These are phyloP conservation scores for Fraxinus ornus DNA, from an alignment of 305 asterid species.

Conservation along the genomic window DNA sequence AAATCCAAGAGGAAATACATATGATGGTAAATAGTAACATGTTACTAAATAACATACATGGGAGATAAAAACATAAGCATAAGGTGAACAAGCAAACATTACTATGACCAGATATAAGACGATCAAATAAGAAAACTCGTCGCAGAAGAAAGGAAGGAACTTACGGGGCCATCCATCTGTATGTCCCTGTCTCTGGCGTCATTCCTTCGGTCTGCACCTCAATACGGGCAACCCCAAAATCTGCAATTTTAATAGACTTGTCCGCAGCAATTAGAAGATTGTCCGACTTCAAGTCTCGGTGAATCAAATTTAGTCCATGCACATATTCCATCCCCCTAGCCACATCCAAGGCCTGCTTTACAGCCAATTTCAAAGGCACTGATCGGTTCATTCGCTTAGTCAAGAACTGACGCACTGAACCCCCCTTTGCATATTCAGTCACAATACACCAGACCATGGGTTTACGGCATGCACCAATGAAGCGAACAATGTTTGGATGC, in stretches of 20 bases:
- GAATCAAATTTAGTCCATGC: conserved; percentile 82
- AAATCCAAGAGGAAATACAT: neutral
- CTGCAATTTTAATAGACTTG: conserved; percentile 91
- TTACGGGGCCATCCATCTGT: conserved; percentile 99
- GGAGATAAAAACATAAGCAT: neutral
- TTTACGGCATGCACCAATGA: conserved; percentile 91
- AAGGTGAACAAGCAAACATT: neutral
- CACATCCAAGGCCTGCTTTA: conserved; percentile 97
- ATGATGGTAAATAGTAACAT: neutral
- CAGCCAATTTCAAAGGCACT: conserved; percentile 89
- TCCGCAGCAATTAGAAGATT: conserved; percentile 91
- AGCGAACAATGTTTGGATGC: conserved; percentile 94
- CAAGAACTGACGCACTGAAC: conserved; percentile 93
- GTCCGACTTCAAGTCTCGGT: conserved; percentile 90
- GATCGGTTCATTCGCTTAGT: conserved; percentile 79
- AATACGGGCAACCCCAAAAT: conserved; percentile 96
- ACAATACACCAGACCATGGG: conserved; percentile 99
- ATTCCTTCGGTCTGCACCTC: conserved; percentile 99
- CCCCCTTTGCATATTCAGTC: conserved; percentile 97
- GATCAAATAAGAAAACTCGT: neutral
- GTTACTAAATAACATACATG: neutral
- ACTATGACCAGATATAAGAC: conserved; percentile 1
- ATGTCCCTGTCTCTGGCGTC: conserved; percentile 99
- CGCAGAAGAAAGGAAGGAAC: conserved; percentile 24
- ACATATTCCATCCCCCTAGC: conserved; percentile 98